These are phyloP conservation scores for Kalmusia sp. DNA, from an alignment of 2,329 filamentous ascomycete species.

Conservation along the genomic window DNA sequence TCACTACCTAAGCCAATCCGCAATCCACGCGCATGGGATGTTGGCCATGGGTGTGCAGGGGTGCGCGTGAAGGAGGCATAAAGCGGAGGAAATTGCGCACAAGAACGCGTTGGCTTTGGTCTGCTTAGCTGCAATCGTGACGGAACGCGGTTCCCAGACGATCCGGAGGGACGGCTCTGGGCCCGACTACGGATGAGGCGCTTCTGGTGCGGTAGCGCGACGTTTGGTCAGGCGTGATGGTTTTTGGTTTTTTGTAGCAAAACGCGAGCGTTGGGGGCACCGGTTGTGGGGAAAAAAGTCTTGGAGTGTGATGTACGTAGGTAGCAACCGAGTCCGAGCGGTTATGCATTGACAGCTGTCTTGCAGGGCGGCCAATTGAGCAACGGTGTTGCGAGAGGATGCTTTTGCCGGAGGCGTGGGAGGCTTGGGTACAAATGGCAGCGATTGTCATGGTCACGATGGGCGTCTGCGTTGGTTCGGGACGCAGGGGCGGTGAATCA, in stretches of 20 bases:
- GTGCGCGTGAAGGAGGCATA: not conserved
- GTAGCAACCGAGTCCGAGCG: too few relatives aligned
- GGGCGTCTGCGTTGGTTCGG: not conserved
- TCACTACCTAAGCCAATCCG: not conserved
- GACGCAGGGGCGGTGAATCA: not conserved
- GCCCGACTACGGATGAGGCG: constrained; percentile 22
- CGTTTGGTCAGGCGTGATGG: not conserved
- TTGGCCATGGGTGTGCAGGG: not conserved
- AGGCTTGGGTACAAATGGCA: not conserved
- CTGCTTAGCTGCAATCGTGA: not conserved
- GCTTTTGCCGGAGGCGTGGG: not conserved
- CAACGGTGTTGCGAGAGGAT: not conserved
- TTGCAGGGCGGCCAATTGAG: not conserved
- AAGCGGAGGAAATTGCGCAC: constrained; percentile 1
- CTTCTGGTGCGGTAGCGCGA: not conserved
- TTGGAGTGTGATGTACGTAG: not conserved
- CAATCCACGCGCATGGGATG: not conserved
- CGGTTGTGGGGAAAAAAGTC: not conserved
- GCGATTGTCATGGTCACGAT: not conserved
- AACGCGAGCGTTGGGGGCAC: not conserved
- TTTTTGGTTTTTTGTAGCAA: not conserved
- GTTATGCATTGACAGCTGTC: not conserved
- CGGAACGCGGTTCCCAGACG: not conserved
- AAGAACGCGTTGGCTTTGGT: too few relatives aligned
- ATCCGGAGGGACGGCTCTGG: constrained; percentile 14